These are phyloP conservation scores for Chrysoporthe puriensis DNA, from an alignment of 2,329 filamentous ascomycete species.

Conservation along the genomic window DNA sequence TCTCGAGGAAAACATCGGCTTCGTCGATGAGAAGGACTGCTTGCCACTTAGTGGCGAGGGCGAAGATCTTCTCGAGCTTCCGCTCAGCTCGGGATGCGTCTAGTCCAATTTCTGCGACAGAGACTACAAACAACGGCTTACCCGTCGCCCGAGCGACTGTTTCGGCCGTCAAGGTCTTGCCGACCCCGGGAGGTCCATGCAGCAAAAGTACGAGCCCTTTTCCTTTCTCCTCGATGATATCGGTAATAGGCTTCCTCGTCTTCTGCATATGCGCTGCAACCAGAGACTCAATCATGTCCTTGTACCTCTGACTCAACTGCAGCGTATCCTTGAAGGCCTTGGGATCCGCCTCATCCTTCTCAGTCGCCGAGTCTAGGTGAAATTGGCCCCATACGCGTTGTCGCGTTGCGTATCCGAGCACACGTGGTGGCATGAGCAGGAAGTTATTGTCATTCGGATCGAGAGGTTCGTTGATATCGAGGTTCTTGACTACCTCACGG, in stretches of 20 bases:
- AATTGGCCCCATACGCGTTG: constrained; percentile 28
- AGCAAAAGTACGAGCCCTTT: constrained; percentile 27
- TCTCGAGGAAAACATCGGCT: constrained; percentile 30
- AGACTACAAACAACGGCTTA: constrained; percentile 24
- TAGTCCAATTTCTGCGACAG: constrained; percentile 27
- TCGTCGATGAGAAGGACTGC: constrained; percentile 30
- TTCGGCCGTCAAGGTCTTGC: constrained; percentile 28
- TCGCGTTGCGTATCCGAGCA: constrained; percentile 25
- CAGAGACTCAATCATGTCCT: constrained; percentile 24
- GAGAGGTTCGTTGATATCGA: constrained; percentile 10
- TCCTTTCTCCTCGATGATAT: constrained; percentile 28
- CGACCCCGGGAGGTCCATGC: constrained; percentile 27
- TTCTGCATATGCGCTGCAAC: constrained; percentile 22
- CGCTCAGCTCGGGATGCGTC: constrained; percentile 22
- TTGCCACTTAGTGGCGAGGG: constrained; percentile 34
- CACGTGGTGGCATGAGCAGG: constrained; percentile 17
- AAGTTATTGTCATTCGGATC: background rate
- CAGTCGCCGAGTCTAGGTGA: constrained; percentile 4
- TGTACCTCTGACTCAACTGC: constrained; percentile 21
- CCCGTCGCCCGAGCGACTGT: constrained; percentile 27
- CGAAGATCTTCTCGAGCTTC: constrained; percentile 27
- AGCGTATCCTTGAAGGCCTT: constrained; percentile 16
- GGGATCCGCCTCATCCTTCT: constrained; percentile 1
- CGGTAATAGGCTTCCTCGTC: constrained; percentile 23
- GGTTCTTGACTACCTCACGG: background rate